Evolutionary conservation across 2,329 filamentous ascomycete species (phyloP).

Genomic region (Anthostomella pinea): DNA sequence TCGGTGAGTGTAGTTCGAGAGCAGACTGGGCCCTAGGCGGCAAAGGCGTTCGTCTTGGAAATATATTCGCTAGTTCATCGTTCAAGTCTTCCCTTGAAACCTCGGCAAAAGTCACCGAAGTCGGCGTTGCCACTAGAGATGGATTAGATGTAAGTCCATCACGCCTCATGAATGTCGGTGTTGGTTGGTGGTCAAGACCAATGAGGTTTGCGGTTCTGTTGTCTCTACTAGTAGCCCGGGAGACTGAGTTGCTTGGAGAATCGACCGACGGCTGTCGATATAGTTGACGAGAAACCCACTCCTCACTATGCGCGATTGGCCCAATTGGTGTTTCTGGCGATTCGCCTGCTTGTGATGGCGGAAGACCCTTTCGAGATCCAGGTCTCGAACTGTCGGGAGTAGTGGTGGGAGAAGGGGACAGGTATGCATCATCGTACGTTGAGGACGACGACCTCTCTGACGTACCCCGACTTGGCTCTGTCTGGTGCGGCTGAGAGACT

Average conservation of each 20-base stretch:
- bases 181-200: conserved; percentile 23
- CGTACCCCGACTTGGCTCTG: conserved; percentile 29
- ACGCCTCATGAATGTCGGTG: conserved; percentile 6
- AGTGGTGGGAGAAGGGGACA: conserved; percentile 36
- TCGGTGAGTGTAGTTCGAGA: conserved; percentile 25
- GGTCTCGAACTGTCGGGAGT: conserved; percentile 44
- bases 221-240: conserved; percentile 8
- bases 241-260: conserved; percentile 6
- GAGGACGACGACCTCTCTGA: conserved; percentile 42
- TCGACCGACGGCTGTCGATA: conserved; percentile 11
- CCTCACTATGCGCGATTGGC: conserved; percentile 10
- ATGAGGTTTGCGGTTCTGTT: conserved; percentile 22
- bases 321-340: conserved; percentile 6
- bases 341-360: conserved; percentile 18
- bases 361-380: conserved; percentile 37
- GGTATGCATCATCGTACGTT: conserved; percentile 38
- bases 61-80: conserved; percentile 9
- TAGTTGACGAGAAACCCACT: conserved; percentile 6
- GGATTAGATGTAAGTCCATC: conserved; percentile 12
- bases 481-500: conserved; percentile 22
- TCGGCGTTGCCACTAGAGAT: conserved; percentile 18
- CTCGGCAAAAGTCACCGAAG: conserved; percentile 22
- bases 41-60: conserved; percentile 9
- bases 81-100: conserved; percentile 16
- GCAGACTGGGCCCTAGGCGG: conserved; percentile 28